These are phyloP conservation scores for Colletotrichum sp. DNA, from an alignment of 2,329 filamentous ascomycete genomes.

Conservation along the genomic window DNA sequence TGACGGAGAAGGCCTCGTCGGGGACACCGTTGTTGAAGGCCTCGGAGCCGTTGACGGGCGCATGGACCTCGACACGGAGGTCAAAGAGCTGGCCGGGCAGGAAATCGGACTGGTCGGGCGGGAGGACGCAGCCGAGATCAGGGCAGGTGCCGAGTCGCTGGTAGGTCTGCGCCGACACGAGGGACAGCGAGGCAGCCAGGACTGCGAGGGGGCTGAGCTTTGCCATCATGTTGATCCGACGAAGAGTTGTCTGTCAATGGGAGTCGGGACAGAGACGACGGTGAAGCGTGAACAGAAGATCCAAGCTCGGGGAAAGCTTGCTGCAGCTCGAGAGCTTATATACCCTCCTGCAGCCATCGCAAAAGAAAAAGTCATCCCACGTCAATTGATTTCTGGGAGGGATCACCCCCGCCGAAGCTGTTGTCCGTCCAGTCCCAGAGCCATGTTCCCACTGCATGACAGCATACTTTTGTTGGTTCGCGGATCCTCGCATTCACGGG, in stretches of 20 bases:
- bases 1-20: slow-evolving; percentile 78
- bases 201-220: slow-evolving; percentile 40
- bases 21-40: slow-evolving; percentile 71
- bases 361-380: background rate
- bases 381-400: background rate
- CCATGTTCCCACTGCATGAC: slow-evolving; percentile 2
- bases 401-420: background rate
- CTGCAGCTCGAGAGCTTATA: slow-evolving; percentile 15
- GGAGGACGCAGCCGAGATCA: slow-evolving; percentile 63
- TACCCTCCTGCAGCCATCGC: background rate
- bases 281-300: background rate
- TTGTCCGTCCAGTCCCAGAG: background rate
- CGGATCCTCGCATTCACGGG: slow-evolving; percentile 5
- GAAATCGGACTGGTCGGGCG: slow-evolving; percentile 76
- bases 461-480: slow-evolving; percentile 5
- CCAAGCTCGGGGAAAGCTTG: background rate
- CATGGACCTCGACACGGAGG: slow-evolving; percentile 82
- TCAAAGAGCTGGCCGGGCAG: slow-evolving; percentile 85
- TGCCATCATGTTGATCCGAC: slow-evolving; percentile 34
- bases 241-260: slow-evolving; percentile 1
- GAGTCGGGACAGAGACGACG: background rate
- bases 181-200: slow-evolving; percentile 38
- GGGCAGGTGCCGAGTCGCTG: slow-evolving; percentile 65
- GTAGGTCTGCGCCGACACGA: slow-evolving; percentile 61
- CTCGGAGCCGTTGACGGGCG: slow-evolving; percentile 81